Conservation (phyloP, 2,329 filamentous ascomycete species). For the Fusarium nurragi region DNA sequence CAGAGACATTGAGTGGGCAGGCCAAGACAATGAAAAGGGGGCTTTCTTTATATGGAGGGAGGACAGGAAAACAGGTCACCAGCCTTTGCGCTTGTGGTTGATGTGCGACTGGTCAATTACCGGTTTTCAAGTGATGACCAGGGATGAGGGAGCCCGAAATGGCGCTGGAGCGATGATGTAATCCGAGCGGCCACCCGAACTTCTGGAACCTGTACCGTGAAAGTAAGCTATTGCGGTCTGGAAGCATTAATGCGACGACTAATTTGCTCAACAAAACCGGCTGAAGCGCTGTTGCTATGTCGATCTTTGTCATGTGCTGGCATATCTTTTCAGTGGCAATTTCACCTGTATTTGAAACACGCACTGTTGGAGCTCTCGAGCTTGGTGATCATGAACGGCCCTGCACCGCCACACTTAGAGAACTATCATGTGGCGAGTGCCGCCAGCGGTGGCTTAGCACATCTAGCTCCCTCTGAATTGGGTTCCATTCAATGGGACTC, state of each 20-base stretch:
- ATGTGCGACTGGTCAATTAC: slow-evolving; percentile 29
- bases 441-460: slow-evolving; percentile 18
- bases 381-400: neutral
- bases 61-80: neutral
- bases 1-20: slow-evolving; percentile 25
- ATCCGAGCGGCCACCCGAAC: slow-evolving; percentile 27
- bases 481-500: slow-evolving; percentile 21
- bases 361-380: slow-evolving; percentile 5
- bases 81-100: slow-evolving; percentile 1
- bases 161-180: slow-evolving; percentile 41
- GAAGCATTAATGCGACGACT: slow-evolving; percentile 9
- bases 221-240: slow-evolving; percentile 4
- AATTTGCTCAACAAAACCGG: slow-evolving; percentile 19
- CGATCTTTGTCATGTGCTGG: slow-evolving; percentile 29
- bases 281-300: slow-evolving; percentile 21
- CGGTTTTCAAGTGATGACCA: slow-evolving; percentile 34
- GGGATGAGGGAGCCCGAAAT: slow-evolving; percentile 35
- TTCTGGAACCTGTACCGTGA: slow-evolving; percentile 23
- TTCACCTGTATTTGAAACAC: slow-evolving; percentile 24
- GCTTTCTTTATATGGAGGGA: slow-evolving; percentile 13
- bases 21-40: slow-evolving; percentile 10
- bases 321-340: slow-evolving; percentile 24
- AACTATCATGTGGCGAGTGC: slow-evolving; percentile 17
- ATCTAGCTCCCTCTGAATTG: slow-evolving; percentile 12
- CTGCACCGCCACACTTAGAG: slow-evolving; percentile 34